Conservation (phyloP, 805 yeast species). For the Teunomyces barrocoloradensis region DNA sequence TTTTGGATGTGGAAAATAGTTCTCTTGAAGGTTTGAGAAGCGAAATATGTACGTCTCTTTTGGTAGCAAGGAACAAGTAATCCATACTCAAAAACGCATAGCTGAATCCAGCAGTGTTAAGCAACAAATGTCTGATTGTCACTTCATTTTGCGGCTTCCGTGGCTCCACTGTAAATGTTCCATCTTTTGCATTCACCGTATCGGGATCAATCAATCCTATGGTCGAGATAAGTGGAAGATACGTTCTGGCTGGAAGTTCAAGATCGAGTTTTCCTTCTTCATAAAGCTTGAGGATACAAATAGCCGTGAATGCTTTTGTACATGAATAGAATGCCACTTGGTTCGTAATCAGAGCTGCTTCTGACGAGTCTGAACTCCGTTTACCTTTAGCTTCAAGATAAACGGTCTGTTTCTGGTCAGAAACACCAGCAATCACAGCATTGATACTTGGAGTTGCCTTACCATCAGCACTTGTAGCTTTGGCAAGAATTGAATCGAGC, state of each 20-base stretch:
- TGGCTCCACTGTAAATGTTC: conserved; percentile 21
- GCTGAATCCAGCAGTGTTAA: conserved; percentile 29
- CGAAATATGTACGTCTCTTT: conserved; percentile 7
- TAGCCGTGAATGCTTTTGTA: conserved; percentile 33
- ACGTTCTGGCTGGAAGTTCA: conserved; percentile 31
- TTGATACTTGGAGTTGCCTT: conserved; percentile 9
- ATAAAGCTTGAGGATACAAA: conserved; percentile 33
- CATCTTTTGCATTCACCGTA: conserved; percentile 22
- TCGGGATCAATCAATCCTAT: conserved; percentile 27
- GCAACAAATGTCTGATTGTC: conserved; percentile 28
- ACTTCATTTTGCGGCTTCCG: conserved; percentile 21
- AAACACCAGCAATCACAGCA: conserved; percentile 29
- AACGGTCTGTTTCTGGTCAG: conserved; percentile 19
- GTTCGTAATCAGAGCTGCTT: conserved; percentile 16
- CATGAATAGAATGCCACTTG: conserved; percentile 25
- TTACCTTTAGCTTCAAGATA: conserved; percentile 25
- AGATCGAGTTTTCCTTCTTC: conserved; percentile 31
- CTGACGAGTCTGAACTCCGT: conserved; percentile 14
- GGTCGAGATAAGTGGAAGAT: conserved; percentile 31
- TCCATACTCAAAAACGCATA: conserved; percentile 15
- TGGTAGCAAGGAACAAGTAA: conserved; percentile 12
- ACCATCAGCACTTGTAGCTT: not conserved
- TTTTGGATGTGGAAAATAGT: conserved; percentile 13
- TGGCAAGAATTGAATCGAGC: not conserved
- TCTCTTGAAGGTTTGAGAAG: conserved; percentile 9